Base-by-base conservation (phyloP, 2,329 filamentous ascomycete species). In the Fusarium napiforme region DNA sequence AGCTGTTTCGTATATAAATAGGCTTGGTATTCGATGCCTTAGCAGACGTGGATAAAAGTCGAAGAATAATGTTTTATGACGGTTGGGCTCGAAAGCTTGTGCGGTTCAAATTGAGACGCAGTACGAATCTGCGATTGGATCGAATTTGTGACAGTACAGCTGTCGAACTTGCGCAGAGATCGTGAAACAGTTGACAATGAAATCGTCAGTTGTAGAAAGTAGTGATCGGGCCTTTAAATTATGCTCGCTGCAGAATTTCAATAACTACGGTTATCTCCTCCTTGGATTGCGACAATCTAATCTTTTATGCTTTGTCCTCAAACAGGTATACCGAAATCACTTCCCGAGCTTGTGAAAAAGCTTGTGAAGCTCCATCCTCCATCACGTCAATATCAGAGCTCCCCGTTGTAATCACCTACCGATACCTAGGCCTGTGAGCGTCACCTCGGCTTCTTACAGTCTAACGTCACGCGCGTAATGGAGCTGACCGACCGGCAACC, bases 291-390 rank as follows among this genome's bases (percentile, higher is more conserved):
- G 49, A 60, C 56, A 55, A 67, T 71, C 53, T 39, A 42, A 71
- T 73, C 63, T 67, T 73, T 73, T 73, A 73, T 73, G 71, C 47
- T 60, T 71, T 66, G 16, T 52, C 66, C 55, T 64, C 55, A 46
- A 46, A 45, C 55, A 57, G 62, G 65, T 28, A 61, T 61, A 72
- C 66, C 66, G 71, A 73, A 67, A 73, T 67, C 64, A 32, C 47
- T 49, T 62, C 65, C 52, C 42, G 49, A 58, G 70, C 71, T 73
- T 63, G 71, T 73, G 71, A 73, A 73, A 72, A 73, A 71, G 70
- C 71, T 73, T 73, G 71, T 73, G 71, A 73, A 68, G 47, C 67
- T 61, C 67, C 52, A 64, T 65, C 59, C 67, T 61, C 67, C 52
- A 64, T 65, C 59, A 57, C 60, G 49, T 67, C 68, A 57, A 71